A percentile compares a stretch with the other conserved stretches of the same genome.
Evolutionary conservation across 1,139 yeast species (phyloP).

Genomic region (Schwanniomyces etchellsii): DNA sequence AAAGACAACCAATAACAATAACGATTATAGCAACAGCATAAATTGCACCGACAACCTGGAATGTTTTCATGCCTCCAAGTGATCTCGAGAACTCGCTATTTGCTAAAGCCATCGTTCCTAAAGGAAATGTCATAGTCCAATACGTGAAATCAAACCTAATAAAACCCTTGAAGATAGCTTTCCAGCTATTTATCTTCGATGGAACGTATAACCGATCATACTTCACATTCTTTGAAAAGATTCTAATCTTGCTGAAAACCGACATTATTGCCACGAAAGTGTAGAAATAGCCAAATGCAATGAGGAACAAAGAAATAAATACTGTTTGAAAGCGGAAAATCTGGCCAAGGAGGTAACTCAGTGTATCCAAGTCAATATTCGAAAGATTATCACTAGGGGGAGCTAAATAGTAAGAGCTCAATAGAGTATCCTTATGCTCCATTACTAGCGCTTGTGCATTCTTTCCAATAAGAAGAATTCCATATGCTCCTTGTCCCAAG

Average conservation of each 20-base stretch:
- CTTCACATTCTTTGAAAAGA: conserved; percentile 26
- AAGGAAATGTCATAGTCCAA: conserved; percentile 90
- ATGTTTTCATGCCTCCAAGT: conserved; percentile 43
- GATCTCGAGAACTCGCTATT: conserved; percentile 44
- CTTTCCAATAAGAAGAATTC: conserved; percentile 53
- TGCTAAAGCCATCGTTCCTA: conserved; percentile 75
- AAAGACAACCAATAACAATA: conserved; percentile 24
- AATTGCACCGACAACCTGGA: conserved; percentile 56
- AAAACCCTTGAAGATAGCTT: conserved; percentile 17
- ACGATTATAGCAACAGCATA: conserved; percentile 44
- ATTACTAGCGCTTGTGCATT: conserved; percentile 20
- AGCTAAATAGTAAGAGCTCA: conserved; percentile 4
- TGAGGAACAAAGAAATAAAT: conserved; percentile 41
- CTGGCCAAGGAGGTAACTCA: conserved; percentile 11
- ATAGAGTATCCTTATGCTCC: conserved; percentile 3
- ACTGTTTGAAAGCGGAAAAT: conserved; percentile 13
- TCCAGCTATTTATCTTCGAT: conserved; percentile 11
- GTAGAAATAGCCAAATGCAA: conserved; percentile 60
- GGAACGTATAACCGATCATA: conserved; percentile 12
- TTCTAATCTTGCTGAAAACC: conserved; percentile 30
- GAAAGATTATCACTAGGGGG: conserved; percentile 1
- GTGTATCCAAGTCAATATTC: conserved; percentile 3
- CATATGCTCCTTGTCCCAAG: conserved; percentile 78
- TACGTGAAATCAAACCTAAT: conserved; percentile 53
- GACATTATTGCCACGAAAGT: conserved; percentile 49